Evolutionary conservation across 768 basidiomycete species (phyloP).

Genomic region (Lactarius sp.): DNA sequence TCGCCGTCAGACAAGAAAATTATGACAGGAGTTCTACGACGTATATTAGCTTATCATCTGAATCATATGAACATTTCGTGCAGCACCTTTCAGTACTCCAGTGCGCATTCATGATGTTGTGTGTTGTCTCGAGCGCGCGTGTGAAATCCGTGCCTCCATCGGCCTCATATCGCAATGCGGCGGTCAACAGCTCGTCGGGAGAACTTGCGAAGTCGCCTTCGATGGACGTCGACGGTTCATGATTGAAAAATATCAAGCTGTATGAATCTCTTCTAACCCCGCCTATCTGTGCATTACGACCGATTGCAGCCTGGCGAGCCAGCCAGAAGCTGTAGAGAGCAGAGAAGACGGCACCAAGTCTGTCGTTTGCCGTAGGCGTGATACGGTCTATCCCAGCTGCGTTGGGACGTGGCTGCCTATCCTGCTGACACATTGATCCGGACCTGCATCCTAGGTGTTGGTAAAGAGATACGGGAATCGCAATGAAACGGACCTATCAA

Average conservation of each 20-base stretch:
- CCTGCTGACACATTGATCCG: slow-evolving; percentile 42
- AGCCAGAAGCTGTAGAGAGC: slow-evolving; percentile 54
- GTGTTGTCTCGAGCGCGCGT: slow-evolving; percentile 37
- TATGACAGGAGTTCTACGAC: slow-evolving; percentile 43
- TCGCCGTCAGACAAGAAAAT: slow-evolving; percentile 58
- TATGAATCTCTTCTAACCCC: slow-evolving; percentile 47
- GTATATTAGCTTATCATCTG: slow-evolving; percentile 14
- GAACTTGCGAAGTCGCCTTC: slow-evolving; percentile 44
- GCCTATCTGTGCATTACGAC: slow-evolving; percentile 26
- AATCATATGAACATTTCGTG: not conserved
- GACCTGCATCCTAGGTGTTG: slow-evolving; percentile 37
- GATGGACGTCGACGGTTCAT: slow-evolving; percentile 28
- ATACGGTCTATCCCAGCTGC: slow-evolving; percentile 41
- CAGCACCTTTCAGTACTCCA: slow-evolving; percentile 50
- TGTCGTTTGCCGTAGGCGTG: slow-evolving; percentile 37
- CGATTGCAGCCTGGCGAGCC: slow-evolving; percentile 42
- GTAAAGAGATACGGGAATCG: slow-evolving; percentile 27
- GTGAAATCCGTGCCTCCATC: slow-evolving; percentile 42
- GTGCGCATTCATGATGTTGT: slow-evolving; percentile 38
- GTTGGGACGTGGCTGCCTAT: slow-evolving; percentile 42
- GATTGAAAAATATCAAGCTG: slow-evolving; percentile 49
- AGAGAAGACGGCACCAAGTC: slow-evolving; percentile 54
- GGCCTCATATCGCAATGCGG: slow-evolving; percentile 34
- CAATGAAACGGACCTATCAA: slow-evolving; percentile 45
- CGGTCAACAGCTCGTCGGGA: slow-evolving; percentile 41